Base-by-base conservation (phyloP, 805 yeast genomes). In the Pichia rugopelliculosa region DNA sequence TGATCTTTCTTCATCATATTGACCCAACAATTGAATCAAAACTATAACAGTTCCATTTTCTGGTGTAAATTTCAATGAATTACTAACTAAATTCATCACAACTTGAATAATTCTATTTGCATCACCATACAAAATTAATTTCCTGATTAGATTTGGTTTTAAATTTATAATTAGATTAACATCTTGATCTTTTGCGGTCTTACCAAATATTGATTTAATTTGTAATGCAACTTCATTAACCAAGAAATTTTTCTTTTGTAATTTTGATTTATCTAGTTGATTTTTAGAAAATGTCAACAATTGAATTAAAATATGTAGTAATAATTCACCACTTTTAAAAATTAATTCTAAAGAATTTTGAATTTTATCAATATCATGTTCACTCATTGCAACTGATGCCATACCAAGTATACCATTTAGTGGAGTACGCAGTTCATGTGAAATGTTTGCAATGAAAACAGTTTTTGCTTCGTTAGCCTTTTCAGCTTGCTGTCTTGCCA, bases 381-480 rank as follows among this genome's bases (percentile, higher is more conserved):
- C 98, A 20, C 86, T 93, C 86, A 89, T 80, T 6, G 96, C 90
- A 48, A 91, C 84, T 3, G 95, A 85, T 0, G 97, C 87, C 90
- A 91, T 87, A 53, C 98, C 98, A 46, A 93, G 69, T 38, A 93
- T 93, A 61, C 99, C 99, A 64, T 93, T 93, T 52, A 93, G 71
- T 1, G 99, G 99, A 0, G 98, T 93, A 56, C 98, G 77, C 59
- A 93, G 72, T 68, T 93, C 99, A 64, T 88, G 96, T 0, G 96
- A 87, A 17, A 88, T 89, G 56, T 90, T 87, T 2, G 96, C 96
- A 58, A 88, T 83, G 61, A 88, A 88, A 7, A 87, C 89, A 7
- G 98, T 90, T 60, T 93, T 93, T 3, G 98, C 96, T 56, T 93
- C 97, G 64, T 91, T 91, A 1, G 99, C 99, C 25, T 84, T 80